Conservation (phyloP, 306 rosid species). For the Inga leiocalycina region DNA sequence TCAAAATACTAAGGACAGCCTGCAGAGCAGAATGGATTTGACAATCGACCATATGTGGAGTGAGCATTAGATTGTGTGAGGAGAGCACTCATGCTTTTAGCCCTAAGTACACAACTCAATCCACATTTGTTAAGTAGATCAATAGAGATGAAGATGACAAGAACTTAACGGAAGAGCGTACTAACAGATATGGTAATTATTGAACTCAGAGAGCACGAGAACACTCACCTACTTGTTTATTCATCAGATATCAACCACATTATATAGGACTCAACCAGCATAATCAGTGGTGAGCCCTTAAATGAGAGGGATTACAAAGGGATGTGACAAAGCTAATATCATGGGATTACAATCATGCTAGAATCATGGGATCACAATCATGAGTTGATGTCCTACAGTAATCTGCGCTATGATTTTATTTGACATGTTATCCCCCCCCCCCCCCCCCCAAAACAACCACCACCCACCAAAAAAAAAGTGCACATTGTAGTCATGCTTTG, state of each 20-base stretch:
- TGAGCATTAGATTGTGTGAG: neutral
- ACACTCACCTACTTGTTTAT: no score
- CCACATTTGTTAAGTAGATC: neutral
- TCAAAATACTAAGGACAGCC: neutral
- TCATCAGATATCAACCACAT: no score
- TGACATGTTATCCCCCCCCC: neutral
- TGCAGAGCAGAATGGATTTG: neutral
- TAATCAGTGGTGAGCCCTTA: no score
- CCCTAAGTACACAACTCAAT: neutral
- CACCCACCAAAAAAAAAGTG: neutral
- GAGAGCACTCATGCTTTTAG: neutral
- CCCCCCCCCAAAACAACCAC: no score
- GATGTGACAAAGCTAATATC: no score
- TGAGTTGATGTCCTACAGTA: no score
- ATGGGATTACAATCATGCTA: no score
- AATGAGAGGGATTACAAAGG: no score
- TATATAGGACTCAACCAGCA: no score
- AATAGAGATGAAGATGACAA: neutral
- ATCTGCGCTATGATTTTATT: neutral
- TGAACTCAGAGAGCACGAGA: no score
- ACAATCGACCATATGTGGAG: neutral
- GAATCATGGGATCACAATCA: no score
- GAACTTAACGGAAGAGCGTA: neutral
- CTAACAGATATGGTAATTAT: neutral
- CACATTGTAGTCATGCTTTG: neutral